Evolutionary conservation across 345 rosid species (phyloP), one percentile per base, ranked within the genome.

Genomic region (Sonneratia caseolaris): DNA sequence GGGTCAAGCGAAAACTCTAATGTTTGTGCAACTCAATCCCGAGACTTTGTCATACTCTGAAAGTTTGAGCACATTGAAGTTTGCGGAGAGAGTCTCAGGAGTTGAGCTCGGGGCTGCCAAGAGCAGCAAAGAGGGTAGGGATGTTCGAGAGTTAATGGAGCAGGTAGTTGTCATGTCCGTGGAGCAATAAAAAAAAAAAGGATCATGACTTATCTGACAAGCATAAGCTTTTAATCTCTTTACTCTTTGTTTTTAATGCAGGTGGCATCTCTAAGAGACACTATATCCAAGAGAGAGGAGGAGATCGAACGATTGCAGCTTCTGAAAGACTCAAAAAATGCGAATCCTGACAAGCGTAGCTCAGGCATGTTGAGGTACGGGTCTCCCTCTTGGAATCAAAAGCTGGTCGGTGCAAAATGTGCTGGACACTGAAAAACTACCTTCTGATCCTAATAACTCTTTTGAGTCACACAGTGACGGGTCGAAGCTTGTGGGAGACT

Each of bases 11-110:
- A 96, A 95, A 74, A 96, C 99, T 0, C 76, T 96, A 3, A 96
- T 96, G 99, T 86, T 96, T 72, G 97, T 96, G 76, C 99, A 96
- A 83, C 94, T 96, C 71, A 96, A 92, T 76, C 98, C 99, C 16
- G 99, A 96, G 21, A 75, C 24, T 66, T 78, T 1, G 42, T 92
- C 99, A n/a, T 89, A 83, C 77, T 82, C 87, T 22, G 99, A 95
- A 83, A 85, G 83, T 38, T 71, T 84, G 79, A 89, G 99, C 72
- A 96, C 98, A 14, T 79, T 92, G 82, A 96, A 96, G 83, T 96
- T 96, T 56, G 99, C 99, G 13, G 98, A 96, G 76, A 83, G 98
- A 77, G 99, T 91, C 67, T 87, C 98, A 18, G 98, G 99, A 24
- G 87, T 96, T 38, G 99, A 96, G 84, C 86, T 96, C 8, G 99